These are phyloP conservation scores for Ceratonia siliqua DNA, from an alignment of 306 rosid genomes.

Conservation along the genomic window DNA sequence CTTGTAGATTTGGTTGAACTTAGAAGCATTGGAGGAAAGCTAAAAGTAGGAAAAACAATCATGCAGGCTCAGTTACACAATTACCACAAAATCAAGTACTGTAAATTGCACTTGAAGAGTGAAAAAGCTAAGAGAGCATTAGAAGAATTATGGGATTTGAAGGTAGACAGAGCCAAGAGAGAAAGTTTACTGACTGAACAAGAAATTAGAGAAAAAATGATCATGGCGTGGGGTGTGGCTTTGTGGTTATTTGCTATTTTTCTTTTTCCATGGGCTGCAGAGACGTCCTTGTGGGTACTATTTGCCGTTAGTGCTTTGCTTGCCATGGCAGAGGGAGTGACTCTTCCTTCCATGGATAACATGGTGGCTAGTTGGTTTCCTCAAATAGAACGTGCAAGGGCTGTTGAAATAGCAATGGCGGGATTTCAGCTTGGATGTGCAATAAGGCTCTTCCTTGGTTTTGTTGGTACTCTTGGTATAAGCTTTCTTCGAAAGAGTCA, in stretches of 20 bases:
- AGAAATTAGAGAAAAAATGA: constrained; percentile 61
- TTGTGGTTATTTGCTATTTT: constrained; percentile 93
- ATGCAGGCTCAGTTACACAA: constrained; percentile 52
- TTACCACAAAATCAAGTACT: constrained; percentile 66
- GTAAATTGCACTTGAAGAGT: constrained; percentile 46
- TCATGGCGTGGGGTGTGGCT: constrained; percentile 97
- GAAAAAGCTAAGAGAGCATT: constrained; percentile 45
- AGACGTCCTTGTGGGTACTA: constrained; percentile 76
- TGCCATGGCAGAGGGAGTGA: constrained; percentile 88
- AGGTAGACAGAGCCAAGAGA: constrained; percentile 63
- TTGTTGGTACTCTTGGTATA: no score
- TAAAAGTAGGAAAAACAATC: constrained; percentile 53
- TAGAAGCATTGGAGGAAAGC: constrained; percentile 28
- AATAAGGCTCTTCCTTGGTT: no score
- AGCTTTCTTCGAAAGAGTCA: no score
- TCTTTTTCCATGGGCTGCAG: constrained; percentile 90
- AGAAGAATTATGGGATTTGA: constrained; percentile 62
- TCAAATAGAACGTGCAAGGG: constrained; percentile 84
- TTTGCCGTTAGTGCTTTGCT: constrained; percentile 80
- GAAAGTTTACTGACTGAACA: constrained; percentile 51
- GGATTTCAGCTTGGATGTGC: constrained; percentile 96
- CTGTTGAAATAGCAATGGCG: constrained; percentile 96
- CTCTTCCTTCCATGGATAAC: constrained; percentile 97
- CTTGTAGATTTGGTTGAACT: constrained; percentile 65
- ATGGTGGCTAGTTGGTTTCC: constrained; percentile 99